Conservation (phyloP, 2,329 filamentous ascomycete genomes). For the Helotiales sp. region DNA sequence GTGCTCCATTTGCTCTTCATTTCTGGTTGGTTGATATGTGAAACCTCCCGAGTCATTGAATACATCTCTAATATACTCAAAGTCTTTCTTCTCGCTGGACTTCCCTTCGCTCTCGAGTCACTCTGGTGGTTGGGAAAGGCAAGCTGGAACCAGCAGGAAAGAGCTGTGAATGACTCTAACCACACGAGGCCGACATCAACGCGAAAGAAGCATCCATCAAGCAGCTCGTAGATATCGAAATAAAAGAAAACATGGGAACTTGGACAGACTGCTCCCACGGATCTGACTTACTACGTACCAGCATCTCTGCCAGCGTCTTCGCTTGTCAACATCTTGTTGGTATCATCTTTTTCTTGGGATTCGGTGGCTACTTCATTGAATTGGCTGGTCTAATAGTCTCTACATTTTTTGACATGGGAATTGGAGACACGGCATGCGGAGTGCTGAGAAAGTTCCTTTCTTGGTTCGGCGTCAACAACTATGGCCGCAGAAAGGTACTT, state of each 20-base stretch:
- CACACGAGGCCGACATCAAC: conserved; percentile 18
- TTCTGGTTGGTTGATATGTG: conserved; percentile 38
- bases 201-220: conserved; percentile 22
- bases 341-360: conserved; percentile 46
- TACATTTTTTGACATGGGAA: conserved; percentile 57
- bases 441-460: conserved; percentile 46
- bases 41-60: not conserved
- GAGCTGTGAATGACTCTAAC: conserved; percentile 45
- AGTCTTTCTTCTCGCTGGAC: conserved; percentile 49
- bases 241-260: conserved; percentile 44
- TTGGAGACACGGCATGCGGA: conserved; percentile 48
- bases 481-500: conserved; percentile 64
- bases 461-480: conserved; percentile 57
- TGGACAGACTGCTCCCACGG: conserved; percentile 37
- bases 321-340: conserved; percentile 31
- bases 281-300: conserved; percentile 31
- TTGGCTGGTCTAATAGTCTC: conserved; percentile 52
- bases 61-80: conserved; percentile 50
- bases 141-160: conserved; percentile 52
- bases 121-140: conserved; percentile 55
- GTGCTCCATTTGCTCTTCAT: conserved; percentile 57
- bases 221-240: conserved; percentile 51
- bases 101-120: conserved; percentile 52
- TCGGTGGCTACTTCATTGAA: conserved; percentile 54
- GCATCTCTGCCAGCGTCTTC: conserved; percentile 32